A percentile compares a stretch with the other conserved stretches of the same genome.
phyloP scores from a whole-genome alignment of 2,329 filamentous ascomycete species.

The Sporothrix pallida region DNA sequence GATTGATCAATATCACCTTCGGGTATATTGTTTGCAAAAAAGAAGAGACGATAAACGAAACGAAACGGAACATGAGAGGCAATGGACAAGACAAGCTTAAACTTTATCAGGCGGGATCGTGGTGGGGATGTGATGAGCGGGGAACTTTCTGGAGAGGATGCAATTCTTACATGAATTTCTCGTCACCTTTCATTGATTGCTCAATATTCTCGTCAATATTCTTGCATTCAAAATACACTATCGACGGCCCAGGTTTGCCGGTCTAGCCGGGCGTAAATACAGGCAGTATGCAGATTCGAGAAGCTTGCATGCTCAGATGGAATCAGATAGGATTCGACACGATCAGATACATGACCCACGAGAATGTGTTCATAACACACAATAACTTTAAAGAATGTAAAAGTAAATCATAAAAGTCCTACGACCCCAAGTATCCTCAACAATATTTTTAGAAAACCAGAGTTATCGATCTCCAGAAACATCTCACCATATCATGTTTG shows the following conservation, averaged over 20 bases:
- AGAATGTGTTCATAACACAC: too few species aligned
- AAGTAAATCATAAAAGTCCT: too few species aligned
- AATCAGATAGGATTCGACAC: not conserved
- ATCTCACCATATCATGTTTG: not conserved
- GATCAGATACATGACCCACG: not conserved
- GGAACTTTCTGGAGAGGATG: not conserved
- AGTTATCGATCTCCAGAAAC: not conserved
- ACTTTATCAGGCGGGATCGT: not conserved
- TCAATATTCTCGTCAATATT: not conserved
- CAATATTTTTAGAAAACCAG: not conserved
- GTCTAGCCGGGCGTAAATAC: not conserved
- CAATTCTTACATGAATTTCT: not conserved
- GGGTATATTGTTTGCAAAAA: conserved; percentile 2
- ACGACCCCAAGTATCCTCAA: too few species aligned
- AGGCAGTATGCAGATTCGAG: not conserved
- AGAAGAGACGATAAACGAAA: not conserved
- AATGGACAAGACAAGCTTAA: too few species aligned
- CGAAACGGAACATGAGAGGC: not conserved
- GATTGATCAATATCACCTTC: not conserved
- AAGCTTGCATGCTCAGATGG: not conserved
- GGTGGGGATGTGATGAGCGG: not conserved
- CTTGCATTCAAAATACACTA: not conserved
- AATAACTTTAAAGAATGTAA: too few species aligned
- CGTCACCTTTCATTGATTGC: not conserved
- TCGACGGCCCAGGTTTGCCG: conserved; percentile 10